These are phyloP conservation scores for Brassica carinata DNA, from an alignment of 345 rosid species.

Conservation along the genomic window DNA sequence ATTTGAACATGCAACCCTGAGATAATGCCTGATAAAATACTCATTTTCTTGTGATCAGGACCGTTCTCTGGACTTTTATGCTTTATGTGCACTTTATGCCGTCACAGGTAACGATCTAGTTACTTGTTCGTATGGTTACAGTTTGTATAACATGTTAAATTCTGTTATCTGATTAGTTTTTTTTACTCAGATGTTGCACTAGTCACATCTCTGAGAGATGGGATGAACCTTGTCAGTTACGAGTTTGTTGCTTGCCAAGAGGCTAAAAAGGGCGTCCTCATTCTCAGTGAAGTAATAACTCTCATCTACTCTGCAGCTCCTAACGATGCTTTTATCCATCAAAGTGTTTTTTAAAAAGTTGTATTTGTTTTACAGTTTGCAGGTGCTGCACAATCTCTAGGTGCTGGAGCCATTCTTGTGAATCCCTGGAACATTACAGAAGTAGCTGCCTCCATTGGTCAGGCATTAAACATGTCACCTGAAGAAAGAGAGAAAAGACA, in stretches of 20 bases:
- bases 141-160: no score
- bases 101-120: constrained; percentile 80
- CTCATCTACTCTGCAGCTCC: no score
- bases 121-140: constrained; percentile 3
- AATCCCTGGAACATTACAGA: constrained; percentile 99
- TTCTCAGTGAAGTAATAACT: constrained; percentile 91
- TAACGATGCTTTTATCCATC: not conserved
- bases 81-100: constrained; percentile 88
- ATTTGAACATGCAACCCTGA: constrained; percentile 10
- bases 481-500: constrained; percentile 96
- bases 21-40: constrained; percentile 27
- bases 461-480: constrained; percentile 77
- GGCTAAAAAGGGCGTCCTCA: constrained; percentile 95
- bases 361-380: constrained; percentile 66
- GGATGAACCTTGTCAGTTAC: constrained; percentile 99
- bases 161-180: constrained; percentile 18
- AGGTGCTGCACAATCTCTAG: constrained; percentile 99
- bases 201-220: constrained; percentile 97
- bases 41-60: constrained; percentile 66
- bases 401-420: constrained; percentile 98
- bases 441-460: constrained; percentile 89
- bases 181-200: constrained; percentile 84
- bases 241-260: constrained; percentile 99
- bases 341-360: not conserved
- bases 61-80: constrained; percentile 88